Percentiles rank a stretch among this genome's conserved stretches.
These are phyloP conservation scores for Physcomitrium patens DNA, from an alignment of 225 moss, liverwort and hornwort species.

Conservation along the genomic window DNA sequence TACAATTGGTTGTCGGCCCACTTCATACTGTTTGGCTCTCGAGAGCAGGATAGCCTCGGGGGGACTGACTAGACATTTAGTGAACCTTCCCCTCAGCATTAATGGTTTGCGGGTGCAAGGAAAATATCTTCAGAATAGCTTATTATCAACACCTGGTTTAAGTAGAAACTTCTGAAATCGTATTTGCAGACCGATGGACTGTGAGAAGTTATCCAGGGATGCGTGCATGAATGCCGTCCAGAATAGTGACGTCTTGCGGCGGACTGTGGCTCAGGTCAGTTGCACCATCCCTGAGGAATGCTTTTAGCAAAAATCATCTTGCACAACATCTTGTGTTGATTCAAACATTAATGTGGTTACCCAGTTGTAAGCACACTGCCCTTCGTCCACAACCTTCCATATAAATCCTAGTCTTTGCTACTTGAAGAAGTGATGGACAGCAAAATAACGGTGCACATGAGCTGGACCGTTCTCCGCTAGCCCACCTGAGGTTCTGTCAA, in stretches of 20 bases:
- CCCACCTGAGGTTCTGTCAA: background rate
- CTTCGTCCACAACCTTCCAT: background rate
- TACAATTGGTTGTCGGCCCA: background rate
- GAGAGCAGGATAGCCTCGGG: background rate
- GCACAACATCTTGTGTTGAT: background rate
- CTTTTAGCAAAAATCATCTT: background rate
- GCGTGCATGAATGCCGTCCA: conserved; percentile 65
- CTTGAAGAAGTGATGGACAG: no score
- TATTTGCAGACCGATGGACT: conserved; percentile 54
- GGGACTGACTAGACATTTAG: background rate
- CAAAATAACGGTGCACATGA: no score
- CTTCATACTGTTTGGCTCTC: background rate
- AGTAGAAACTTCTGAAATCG: background rate
- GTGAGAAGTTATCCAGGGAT: conserved; percentile 67
- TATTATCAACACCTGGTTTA: no score
- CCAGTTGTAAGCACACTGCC: background rate
- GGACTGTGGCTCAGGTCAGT: conserved; percentile 45
- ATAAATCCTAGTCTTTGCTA: background rate
- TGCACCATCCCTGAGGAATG: background rate
- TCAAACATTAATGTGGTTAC: background rate
- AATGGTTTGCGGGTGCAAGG: background rate
- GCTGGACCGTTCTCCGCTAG: no score
- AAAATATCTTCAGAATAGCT: background rate
- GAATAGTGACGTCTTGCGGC: conserved; percentile 57
- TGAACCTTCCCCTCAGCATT: background rate